Base-by-base conservation (phyloP, 192 early-diverging fungal genomes). In the Coemansia sp. region DNA sequence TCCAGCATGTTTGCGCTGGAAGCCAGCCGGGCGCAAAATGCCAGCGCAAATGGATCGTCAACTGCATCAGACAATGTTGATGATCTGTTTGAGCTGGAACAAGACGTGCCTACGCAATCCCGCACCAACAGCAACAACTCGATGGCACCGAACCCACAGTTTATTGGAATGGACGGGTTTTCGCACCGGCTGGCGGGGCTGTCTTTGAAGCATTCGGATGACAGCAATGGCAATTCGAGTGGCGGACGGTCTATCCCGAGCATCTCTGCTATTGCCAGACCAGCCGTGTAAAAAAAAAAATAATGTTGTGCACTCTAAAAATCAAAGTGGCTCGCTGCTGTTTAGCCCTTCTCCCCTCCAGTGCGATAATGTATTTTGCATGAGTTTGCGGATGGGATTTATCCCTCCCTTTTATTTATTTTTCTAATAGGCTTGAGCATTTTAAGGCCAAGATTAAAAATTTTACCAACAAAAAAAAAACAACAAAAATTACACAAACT, bases 61-160 rank as follows among this genome's bases (percentile, higher is more conserved):
- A 48, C 57, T 0, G 52, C 74, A 13, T 77, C 74, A 0, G 74
- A 77, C 43, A 50, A 66, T 55, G 57, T 60, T 16, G 74, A 60
- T 38, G 74, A 77, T 12, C 40, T 70, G 60, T 77, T 77, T 63
- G 74, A 77, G 68, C 60, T 77, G 35, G 74, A 77, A 40, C 63
- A 65, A 31, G 74, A 77, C 18, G 33, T 13, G 9, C 51, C 68
- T 20, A 13, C 31, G 9, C 54, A 53, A 12, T 31, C 42, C 3
- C 59, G 48, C 39, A 5, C 38, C 6, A 48, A 33, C 35, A 43
- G 33, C 51, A 59, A 44, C 50, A 65, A 40, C 40, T 41, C 31
- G 0, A 11, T 59, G 11, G 56, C 68, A n/a, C 60, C 62, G 14
- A 69, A 76, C 23, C 62, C 66, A 26, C 49, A 51, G 55, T 69